Evolutionary conservation across 2,329 filamentous ascomycete species (phyloP).

Genomic region (Byssochlamys sp.): DNA sequence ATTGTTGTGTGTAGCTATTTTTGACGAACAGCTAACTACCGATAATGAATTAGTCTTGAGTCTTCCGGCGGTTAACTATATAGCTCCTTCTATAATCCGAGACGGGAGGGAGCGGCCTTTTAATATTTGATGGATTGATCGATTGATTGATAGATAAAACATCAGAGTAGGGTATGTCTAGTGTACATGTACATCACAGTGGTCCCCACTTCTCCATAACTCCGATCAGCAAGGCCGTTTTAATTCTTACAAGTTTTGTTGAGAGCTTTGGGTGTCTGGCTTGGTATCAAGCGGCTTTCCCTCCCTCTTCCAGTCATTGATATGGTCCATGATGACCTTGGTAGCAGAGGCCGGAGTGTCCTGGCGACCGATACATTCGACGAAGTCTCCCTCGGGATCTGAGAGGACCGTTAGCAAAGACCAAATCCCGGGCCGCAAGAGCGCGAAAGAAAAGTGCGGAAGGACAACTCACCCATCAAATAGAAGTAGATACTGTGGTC

Average conservation of each 20-base stretch:
- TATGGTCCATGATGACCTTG: slow-evolving; percentile 73
- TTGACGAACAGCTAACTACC: too few species aligned
- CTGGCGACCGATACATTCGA: slow-evolving; percentile 89
- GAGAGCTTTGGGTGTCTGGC: slow-evolving; percentile 6
- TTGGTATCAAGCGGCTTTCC: slow-evolving; percentile 43
- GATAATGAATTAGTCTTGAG: too few species aligned
- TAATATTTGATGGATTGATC: background rate
- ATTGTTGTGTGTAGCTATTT: background rate
- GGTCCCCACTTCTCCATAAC: background rate
- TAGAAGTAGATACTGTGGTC: slow-evolving; percentile 99
- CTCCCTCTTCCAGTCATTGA: slow-evolving; percentile 62
- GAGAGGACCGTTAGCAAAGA: slow-evolving; percentile 4
- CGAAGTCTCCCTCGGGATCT: slow-evolving; percentile 95
- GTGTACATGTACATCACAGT: slow-evolving; percentile 9
- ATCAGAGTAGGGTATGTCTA: slow-evolving; percentile 20
- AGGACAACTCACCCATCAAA: slow-evolving; percentile 61
- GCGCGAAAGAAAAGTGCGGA: background rate
- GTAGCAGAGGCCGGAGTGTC: slow-evolving; percentile 82
- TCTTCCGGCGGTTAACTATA: too few species aligned
- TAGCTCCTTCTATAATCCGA: background rate
- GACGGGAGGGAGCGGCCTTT: background rate
- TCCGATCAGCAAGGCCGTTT: slow-evolving; percentile 2
- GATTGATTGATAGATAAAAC: background rate
- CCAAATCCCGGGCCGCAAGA: background rate
- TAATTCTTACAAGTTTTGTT: background rate